Base-by-base conservation (phyloP, 768 basidiomycete genomes). In the Tylopilus intermedius region DNA sequence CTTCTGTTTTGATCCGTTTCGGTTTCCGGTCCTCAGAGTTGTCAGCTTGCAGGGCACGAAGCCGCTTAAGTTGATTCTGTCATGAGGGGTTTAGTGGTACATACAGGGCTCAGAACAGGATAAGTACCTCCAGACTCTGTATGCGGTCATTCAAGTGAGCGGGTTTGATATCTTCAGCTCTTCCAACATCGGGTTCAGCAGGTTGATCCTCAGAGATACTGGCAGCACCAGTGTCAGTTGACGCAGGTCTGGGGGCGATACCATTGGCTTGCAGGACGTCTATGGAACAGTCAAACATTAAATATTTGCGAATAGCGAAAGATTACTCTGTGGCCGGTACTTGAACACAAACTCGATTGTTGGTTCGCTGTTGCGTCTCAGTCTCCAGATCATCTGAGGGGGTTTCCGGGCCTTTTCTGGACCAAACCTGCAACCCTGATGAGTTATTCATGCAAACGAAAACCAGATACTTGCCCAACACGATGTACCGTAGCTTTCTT, bases 401-500 rank as follows among this genome's bases (percentile, higher is more conserved):
- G 30, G 24, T 24, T 24, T 3, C 24, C 30, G 7, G 7, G 14
- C 14, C 18, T 4, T 44, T 41, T 49, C 46, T 7, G 46, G 46
- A 15, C 54, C 62, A 46, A 59, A 59, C 6, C 60, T 64, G 48
- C 5, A 21, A 6, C 22, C 24, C 11, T 22, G 7, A 45, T 48
- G 18, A 41, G 43, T 5, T 45, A 49, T 30, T 13, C 21, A 27
- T 2, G 38, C 35, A 21, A 15, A 8, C 8, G 21, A 3, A 3
- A n/a, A 45, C 18, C 8, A 26, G n/a, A 38, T 13, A 46, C 59
- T 45, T 47, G 54, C 65, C 55, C 42, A 11, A 64, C 46, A 38
- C 58, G 47, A 27, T 65, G 65, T 13, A 54, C 45, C 4, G 47
- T 57, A 10, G 56, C 47, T 53, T 66, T 67, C 53, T 66, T 64